Evolutionary conservation across 176 grass and related monocot species (phyloP), one percentile per base, ranked within the genome.

Genomic region (Phragmites australis): DNA sequence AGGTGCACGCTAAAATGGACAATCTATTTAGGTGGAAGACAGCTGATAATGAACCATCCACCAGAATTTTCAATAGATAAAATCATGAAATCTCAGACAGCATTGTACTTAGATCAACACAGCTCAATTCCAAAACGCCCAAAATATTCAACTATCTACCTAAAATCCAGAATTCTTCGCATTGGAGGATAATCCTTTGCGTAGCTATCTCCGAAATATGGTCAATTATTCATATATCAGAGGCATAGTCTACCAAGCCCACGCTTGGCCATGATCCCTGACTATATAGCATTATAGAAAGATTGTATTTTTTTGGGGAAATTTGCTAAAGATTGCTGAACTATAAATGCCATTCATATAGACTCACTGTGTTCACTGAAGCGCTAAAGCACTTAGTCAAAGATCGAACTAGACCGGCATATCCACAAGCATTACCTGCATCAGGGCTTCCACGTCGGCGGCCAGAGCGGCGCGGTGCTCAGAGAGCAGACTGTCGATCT

Each of bases 401-500:
- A 23, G 22, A 84, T 13, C n/a, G 29, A 29, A 66, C 4, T 17
- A n/a, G 29, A 46, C 2, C 48, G 29, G 63, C 4, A 37, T 47
- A 43, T 30, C 64, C 51, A 68, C 22, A 41, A 30, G 17, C 53
- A 49, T 65, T 88, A 88, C 86, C 86, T 66, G 40, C 27, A 27
- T 55, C 26, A 22, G 21, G n/a, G 25, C 6, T 12, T 29, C 14
- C 19, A 66, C 29, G 31, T 26, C 25, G 1, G 42, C 19, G 12
- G 17, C 27, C 59, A 47, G 50, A 9, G 26, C 8, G 4, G 48
- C 60, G 19, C 74, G 51, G 34, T 84, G 68, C 72, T 87, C 39
- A 19, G 53, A 50, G 12, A 80, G 22, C 45, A 90, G 59, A 52
- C 63, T 59, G 23, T 83, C 82, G 16, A 93, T 85, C 61, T 80